Evolutionary conservation across 768 basidiomycete genomes (phyloP), one percentile per base, ranked within the genome.

Genomic region (Rhodosporidiobolus odoratus): DNA sequence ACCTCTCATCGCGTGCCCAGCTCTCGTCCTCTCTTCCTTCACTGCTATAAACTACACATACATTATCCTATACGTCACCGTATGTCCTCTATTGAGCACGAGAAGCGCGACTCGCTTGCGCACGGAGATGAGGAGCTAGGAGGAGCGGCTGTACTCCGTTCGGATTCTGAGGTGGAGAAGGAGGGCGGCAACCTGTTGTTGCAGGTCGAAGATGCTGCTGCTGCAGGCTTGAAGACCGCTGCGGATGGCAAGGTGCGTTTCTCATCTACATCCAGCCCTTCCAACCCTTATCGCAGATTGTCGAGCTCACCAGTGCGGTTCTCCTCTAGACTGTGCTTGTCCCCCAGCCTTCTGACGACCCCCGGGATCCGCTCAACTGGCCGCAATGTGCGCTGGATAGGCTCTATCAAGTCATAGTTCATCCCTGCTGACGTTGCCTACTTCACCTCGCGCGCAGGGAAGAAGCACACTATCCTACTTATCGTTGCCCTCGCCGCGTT

Each of bases 291-390:
- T n/a, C n/a, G n/a, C n/a, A n/a, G n/a, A n/a, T n/a, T n/a, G n/a
- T n/a, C n/a, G n/a, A n/a, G n/a, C n/a, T n/a, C n/a, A n/a, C n/a
- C n/a, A n/a, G n/a, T n/a, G 6, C 32, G 25, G 37, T 21, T 13
- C 32, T 19, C n/a, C 43, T 38, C 3, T 69, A 77, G 68, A 76
- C 83, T 21, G 80, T 82, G 19, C 80, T 84, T 58, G 77, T 81
- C 52, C 82, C 83, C 40, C 83, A 84, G 43, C 77, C 77, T 13
- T 71, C 69, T 7, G 75, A 77, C 57, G 77, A 78, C 60, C 76
- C 77, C 9, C 74, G 70, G 30, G 77, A 78, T 54, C 77, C 77
- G 21, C 70, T 78, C 35, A 77, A 78, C 74, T 78, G 77, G 77
- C 45, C 70, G 7, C 38, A 53, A 17, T 41, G 30, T n/a, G n/a